Evolutionary conservation across 2,329 filamentous ascomycete species (phyloP), one percentile per base, ranked within the genome.

Genomic region (Neonectria faginata): DNA sequence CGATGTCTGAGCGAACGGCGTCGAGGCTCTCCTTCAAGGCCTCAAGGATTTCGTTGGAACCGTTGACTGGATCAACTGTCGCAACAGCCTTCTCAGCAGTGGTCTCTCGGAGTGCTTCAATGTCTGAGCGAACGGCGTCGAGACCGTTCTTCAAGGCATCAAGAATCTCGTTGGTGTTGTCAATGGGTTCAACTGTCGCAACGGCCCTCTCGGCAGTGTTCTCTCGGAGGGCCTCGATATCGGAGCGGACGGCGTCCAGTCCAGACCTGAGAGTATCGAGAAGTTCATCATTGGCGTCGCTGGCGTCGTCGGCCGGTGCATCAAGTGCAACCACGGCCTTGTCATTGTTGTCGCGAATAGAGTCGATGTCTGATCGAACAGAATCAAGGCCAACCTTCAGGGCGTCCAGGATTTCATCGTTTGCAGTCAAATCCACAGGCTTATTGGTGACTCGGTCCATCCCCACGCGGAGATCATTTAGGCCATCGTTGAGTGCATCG

Each of bases 401-500:
- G 0, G 92, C 93, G 64, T 97, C 92, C 1, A 97, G 84, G 57
- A 97, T 94, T 78, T 97, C 94, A 68, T 97, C 92, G 64, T 92
- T 95, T 62, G 93, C 90, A 0, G 91, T 94, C 78, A 95, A 86
- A 72, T 97, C 94, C 0, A 88, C 83, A 5, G 94, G 92, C 79
- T 93, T 96, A 75, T 95, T 90, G 22, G 89, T 84, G 16, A 96
- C 85, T 74, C 84, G 86, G 63, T 97, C 94, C 62, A 98, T 91
- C 66, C 93, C 91, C 29, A 85, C 83, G 27, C 92, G 89, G 9
- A 98, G 83, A 52, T 91, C 89, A 66, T 92, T 89, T 7, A 98
- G 85, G 2, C 94, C 94, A 77, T 97, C 94, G 64, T 97, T 94
- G 58, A 98, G 84, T 1, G 94, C 92, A 75, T 97, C 93, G 1